Conservation (phyloP, 1,139 yeast genomes). For the Ogataea hybrid region DNA sequence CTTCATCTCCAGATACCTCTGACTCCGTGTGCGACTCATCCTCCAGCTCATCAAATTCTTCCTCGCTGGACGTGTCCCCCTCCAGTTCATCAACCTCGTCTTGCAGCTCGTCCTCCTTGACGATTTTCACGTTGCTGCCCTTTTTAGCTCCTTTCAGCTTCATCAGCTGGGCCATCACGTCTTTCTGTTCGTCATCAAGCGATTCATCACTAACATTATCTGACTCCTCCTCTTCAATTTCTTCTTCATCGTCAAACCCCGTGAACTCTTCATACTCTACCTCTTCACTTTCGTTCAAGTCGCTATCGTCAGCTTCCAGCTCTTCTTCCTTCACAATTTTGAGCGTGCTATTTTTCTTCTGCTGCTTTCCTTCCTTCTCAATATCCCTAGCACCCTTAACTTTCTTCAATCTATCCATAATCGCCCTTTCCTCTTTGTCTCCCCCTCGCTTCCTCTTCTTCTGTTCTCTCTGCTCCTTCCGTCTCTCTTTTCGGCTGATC, state of each 20-base stretch:
- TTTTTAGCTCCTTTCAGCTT: slow-evolving; percentile 36
- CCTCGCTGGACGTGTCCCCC: slow-evolving; percentile 20
- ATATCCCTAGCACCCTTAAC: slow-evolving; percentile 1
- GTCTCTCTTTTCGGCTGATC: slow-evolving; percentile 50
- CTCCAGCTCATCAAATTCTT: not conserved
- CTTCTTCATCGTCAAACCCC: slow-evolving; percentile 18
- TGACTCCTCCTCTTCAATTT: slow-evolving; percentile 4
- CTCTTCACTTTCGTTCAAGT: slow-evolving; percentile 2
- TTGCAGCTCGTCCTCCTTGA: slow-evolving; percentile 27
- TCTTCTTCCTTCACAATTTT: slow-evolving; percentile 3
- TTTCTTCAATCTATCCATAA: not conserved
- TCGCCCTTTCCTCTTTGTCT: slow-evolving; percentile 4
- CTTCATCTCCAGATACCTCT: slow-evolving; percentile 12
- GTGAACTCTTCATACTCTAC: slow-evolving; percentile 6
- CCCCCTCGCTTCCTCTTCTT: slow-evolving; percentile 7
- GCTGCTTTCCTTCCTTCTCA: not conserved
- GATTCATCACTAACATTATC: slow-evolving; percentile 20
- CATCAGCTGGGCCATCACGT: slow-evolving; percentile 40
- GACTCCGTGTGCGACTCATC: not conserved
- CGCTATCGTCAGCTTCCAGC: slow-evolving; percentile 14
- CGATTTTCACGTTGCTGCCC: slow-evolving; percentile 21
- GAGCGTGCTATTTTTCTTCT: not conserved
- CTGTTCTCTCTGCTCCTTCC: slow-evolving; percentile 45
- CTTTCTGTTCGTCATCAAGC: slow-evolving; percentile 29
- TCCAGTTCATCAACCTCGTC: slow-evolving; percentile 15